Percentiles rank a stretch among this genome's conserved stretches.
Conservation (phyloP, 306 rosid genomes). For the Prunus davidiana region DNA sequence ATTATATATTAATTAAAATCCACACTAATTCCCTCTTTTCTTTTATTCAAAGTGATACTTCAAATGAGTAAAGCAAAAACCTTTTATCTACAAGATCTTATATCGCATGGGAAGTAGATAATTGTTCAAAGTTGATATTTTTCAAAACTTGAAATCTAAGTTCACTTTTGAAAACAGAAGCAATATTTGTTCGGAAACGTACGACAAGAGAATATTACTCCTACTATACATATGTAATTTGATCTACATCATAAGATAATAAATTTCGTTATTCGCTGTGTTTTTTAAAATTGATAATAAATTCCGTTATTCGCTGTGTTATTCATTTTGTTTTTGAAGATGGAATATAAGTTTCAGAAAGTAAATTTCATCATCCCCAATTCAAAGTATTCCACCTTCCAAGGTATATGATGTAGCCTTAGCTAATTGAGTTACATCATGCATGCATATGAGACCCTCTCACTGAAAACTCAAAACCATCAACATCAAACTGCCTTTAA, state of each 20-base stretch:
- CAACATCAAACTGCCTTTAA: conserved; percentile 11
- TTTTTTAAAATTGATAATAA: background rate
- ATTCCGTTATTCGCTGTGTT: background rate
- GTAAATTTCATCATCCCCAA: background rate
- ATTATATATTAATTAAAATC: background rate
- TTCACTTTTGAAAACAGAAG: too few species aligned
- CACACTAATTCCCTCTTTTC: background rate
- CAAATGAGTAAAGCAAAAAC: background rate
- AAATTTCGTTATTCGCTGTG: too few species aligned
- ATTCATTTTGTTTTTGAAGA: background rate
- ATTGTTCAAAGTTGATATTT: too few species aligned
- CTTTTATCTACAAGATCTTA: background rate
- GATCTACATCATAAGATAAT: too few species aligned
- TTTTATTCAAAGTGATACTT: background rate
- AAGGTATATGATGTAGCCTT: background rate
- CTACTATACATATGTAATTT: too few species aligned
- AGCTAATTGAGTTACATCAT: background rate
- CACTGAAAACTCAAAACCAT: background rate
- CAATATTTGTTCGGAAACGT: too few species aligned
- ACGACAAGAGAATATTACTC: too few species aligned
- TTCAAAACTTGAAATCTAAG: too few species aligned
- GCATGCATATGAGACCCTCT: background rate
- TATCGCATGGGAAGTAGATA: too few species aligned
- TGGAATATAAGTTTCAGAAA: background rate
- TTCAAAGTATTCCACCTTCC: background rate